phyloP scores from a whole-genome alignment of 805 yeast genomes.

The Pichia heedii region DNA sequence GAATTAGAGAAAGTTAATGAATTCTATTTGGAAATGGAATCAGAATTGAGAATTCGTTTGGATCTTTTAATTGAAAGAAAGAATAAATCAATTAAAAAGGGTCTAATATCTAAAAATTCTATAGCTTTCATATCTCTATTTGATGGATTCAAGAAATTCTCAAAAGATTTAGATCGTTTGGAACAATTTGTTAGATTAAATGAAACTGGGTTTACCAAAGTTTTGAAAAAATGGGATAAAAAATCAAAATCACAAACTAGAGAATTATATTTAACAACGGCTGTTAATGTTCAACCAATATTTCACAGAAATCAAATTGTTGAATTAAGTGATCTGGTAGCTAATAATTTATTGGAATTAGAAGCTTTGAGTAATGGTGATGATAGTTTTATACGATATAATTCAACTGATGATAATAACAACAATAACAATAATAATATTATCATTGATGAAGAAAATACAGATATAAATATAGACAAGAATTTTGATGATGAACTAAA shows the following conservation, averaged over 20 bases:
- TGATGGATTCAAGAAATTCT: slow-evolving; percentile 82
- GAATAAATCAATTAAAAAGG: slow-evolving; percentile 27
- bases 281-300: slow-evolving; percentile 94
- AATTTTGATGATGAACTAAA: slow-evolving; percentile 2
- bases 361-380: slow-evolving; percentile 54
- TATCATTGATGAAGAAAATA: not conserved
- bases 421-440: slow-evolving; percentile 1
- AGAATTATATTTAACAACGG: slow-evolving; percentile 83
- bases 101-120: slow-evolving; percentile 50
- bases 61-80: slow-evolving; percentile 72
- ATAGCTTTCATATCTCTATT: slow-evolving; percentile 74
- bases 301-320: slow-evolving; percentile 86
- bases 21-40: slow-evolving; percentile 87
- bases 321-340: slow-evolving; percentile 68
- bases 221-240: slow-evolving; percentile 96
- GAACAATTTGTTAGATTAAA: slow-evolving; percentile 93
- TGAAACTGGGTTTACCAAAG: slow-evolving; percentile 93
- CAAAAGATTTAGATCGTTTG: slow-evolving; percentile 77
- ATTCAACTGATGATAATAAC: slow-evolving; percentile 3
- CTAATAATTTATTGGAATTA: slow-evolving; percentile 58
- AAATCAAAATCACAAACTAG: slow-evolving; percentile 90
- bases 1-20: slow-evolving; percentile 91
- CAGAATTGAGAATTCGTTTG: slow-evolving; percentile 71
- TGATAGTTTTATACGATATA: slow-evolving; percentile 20
- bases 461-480: not conserved